Base-by-base conservation (phyloP, 345 rosid species). In the Syzygium grande region DNA sequence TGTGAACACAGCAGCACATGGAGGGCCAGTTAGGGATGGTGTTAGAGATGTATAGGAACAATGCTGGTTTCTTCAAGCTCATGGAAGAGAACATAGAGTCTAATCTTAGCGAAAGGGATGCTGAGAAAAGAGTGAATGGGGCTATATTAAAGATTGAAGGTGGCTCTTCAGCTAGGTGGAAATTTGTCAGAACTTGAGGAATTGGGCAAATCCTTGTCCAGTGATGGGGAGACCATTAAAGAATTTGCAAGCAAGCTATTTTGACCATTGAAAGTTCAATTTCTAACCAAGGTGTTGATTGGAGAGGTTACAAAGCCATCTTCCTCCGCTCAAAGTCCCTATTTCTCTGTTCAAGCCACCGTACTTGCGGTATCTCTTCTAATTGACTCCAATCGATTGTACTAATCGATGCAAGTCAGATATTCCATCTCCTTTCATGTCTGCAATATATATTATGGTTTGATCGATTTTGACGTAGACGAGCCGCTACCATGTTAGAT, bases 191-290 rank as follows among this genome's bases (percentile, higher is more conserved):
- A 94, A 65, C 91, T 94, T 55, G 90, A 78, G 63, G 51, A 89
- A 61, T 85, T 94, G 34, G 90, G 92, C 38, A 83, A 29, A 19
- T 54, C 87, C 51, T 78, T 86, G 52, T 30, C 86, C n/a, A 85
- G 43, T 79, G 79, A 84, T 87, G 89, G 29, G 23, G 80, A 79
- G 54, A 86, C 68, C 30, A 38, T n/a, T 51, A 90, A 87, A 43
- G 94, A 92, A 53, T 94, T 91, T 86, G 95, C 93, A 41, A 93
- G 95, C 94, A 93, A 92, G 93, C 89, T 92, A 9, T 93, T 93
- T 46, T 91, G 84, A 89, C 89, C 52, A 27, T 61, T 84, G 23
- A 16, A 19, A 29, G 86, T 84, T 49, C 53, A 46, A 51, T 84
- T 84, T 68, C 79, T 30, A 65, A 38, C 43, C 23, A 68, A 30